phyloP scores from a whole-genome alignment of 352 stramenopile species.

The Phytophthora foliorum region DNA sequence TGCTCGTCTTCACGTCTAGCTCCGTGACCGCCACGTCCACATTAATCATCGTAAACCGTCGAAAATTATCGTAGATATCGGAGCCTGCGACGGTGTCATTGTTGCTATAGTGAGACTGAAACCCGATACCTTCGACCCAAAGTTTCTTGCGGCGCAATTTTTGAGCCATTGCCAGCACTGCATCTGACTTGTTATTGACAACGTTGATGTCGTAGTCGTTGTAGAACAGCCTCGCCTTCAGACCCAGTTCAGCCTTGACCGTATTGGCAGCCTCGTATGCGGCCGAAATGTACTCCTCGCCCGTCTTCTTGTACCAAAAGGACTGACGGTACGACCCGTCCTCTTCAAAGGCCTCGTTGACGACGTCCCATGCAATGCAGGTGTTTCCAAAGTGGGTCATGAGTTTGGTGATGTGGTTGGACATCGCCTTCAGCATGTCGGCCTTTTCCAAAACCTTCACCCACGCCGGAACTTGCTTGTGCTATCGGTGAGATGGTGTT shows the following conservation, averaged over 20 bases:
- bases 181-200: conserved; percentile 30
- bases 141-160: conserved; percentile 6
- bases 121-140: conserved; percentile 28
- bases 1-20: conserved; percentile 38
- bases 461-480: conserved; percentile 32
- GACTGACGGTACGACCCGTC: conserved; percentile 32
- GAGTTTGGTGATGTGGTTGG: conserved; percentile 33
- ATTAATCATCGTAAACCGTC: conserved; percentile 35
- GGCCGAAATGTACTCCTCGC: conserved; percentile 31
- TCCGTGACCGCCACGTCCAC: conserved; percentile 46
- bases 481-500: conserved; percentile 2
- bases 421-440: conserved; percentile 27
- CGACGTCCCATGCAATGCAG: conserved; percentile 29
- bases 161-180: conserved; percentile 18
- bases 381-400: conserved; percentile 37
- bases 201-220: conserved; percentile 29
- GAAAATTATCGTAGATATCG: conserved; percentile 26
- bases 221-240: conserved; percentile 26
- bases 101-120: conserved; percentile 29
- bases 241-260: conserved; percentile 23
- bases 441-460: conserved; percentile 28
- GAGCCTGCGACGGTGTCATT: conserved; percentile 2
- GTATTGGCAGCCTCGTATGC: conserved; percentile 28
- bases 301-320: conserved; percentile 38
- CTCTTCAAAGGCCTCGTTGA: conserved; percentile 30